Percentiles rank a stretch among this genome's conserved stretches.
Conservation (phyloP, 345 rosid genomes). For the Lenwebbia sp. region DNA sequence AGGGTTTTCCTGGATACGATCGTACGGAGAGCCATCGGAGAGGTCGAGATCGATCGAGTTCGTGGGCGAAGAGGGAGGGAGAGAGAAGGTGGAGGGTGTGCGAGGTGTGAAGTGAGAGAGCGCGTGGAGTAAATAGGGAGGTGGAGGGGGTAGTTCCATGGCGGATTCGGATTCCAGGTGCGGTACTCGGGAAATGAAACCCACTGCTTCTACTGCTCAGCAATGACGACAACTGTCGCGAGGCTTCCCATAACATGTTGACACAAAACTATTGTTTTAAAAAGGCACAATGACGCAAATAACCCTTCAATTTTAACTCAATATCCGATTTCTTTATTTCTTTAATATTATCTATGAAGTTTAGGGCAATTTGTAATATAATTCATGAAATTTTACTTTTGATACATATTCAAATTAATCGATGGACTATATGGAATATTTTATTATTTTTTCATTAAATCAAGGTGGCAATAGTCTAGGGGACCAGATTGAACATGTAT, state of each 20-base stretch:
- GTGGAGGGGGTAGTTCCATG: background rate
- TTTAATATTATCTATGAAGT: background rate
- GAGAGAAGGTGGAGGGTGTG: background rate
- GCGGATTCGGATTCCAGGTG: background rate
- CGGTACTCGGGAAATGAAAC: background rate
- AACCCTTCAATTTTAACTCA: too few species aligned
- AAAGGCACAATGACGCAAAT: too few species aligned
- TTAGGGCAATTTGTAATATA: background rate
- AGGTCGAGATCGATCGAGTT: background rate
- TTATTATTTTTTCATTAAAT: too few species aligned
- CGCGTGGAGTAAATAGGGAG: background rate
- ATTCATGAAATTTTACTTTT: fast-evolving
- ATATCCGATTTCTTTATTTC: background rate
- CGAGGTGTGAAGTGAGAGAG: background rate
- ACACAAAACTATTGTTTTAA: too few species aligned
- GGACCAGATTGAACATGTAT: too few species aligned
- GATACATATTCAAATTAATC: fast-evolving
- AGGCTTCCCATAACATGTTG: too few species aligned
- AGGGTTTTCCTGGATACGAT: constrained; percentile 27
- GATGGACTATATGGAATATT: too few species aligned
- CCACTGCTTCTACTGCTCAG: background rate
- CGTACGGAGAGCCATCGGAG: constrained; percentile 58
- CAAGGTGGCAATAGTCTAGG: too few species aligned
- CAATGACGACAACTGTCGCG: background rate
- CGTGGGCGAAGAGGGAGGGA: background rate